Evolutionary conservation across 2,329 filamentous ascomycete species (phyloP).

Genomic region (Aspergillus awamori): DNA sequence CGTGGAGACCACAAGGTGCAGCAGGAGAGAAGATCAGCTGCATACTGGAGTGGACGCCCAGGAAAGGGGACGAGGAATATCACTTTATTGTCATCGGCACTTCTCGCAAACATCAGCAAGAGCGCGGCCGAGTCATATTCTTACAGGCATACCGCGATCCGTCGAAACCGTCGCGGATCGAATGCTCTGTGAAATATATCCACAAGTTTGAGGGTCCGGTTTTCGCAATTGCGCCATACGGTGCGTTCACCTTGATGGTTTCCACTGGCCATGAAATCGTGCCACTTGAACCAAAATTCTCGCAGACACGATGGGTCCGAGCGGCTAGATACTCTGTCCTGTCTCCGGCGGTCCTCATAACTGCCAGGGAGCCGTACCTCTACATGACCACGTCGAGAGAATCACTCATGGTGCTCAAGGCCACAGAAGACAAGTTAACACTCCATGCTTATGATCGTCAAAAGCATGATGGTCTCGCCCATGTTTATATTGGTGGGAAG

Average conservation of each 20-base stretch:
- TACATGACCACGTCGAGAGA: conserved; percentile 59
- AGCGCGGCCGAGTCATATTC: conserved; percentile 43
- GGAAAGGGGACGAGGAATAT: conserved; percentile 39
- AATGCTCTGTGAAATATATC: conserved; percentile 41
- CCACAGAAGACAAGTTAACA: conserved; percentile 39
- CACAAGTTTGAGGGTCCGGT: conserved; percentile 43
- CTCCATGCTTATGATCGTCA: conserved; percentile 39
- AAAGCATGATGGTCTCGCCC: conserved; percentile 37
- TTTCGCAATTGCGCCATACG: conserved; percentile 60
- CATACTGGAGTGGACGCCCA: conserved; percentile 46
- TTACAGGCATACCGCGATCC: conserved; percentile 37
- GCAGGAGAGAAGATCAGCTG: conserved; percentile 47
- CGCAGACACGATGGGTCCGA: conserved; percentile 46
- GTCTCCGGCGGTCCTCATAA: conserved; percentile 55
- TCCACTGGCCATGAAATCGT: conserved; percentile 49
- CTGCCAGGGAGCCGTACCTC: conserved; percentile 50
- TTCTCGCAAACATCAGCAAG: conserved; percentile 30
- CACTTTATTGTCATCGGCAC: conserved; percentile 48
- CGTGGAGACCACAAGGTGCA: conserved; percentile 35
- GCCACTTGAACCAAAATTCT: conserved; percentile 48
- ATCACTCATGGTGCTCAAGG: conserved; percentile 54
- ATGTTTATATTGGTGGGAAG: conserved; percentile 43
- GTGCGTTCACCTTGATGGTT: conserved; percentile 47
- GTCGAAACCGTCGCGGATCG: conserved; percentile 30
- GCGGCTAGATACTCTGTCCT: conserved; percentile 46